Percentiles rank a stretch among this genome's conserved stretches.
Evolutionary conservation across 208 protist genomes (phyloP).

Genomic region (Leptomonas pyrrhocoris): DNA sequence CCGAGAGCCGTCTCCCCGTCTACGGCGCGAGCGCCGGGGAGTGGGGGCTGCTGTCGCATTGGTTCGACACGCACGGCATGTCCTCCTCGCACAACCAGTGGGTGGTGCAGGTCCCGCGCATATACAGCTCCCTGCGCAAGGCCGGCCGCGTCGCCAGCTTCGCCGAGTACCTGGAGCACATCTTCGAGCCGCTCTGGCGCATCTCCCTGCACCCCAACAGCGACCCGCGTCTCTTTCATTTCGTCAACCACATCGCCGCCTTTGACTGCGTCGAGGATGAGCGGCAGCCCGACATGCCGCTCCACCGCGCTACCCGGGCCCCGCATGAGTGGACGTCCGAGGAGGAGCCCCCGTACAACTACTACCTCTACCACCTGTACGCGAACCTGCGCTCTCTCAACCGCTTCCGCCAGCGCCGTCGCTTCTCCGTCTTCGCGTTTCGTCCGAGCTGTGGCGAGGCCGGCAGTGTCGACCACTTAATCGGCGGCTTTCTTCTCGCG

Average conservation of each 20-base stretch:
- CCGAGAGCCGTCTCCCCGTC: conserved; percentile 89
- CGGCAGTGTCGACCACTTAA: conserved; percentile 92
- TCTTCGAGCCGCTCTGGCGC: conserved; percentile 98
- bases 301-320: conserved; percentile 48
- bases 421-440: conserved; percentile 95
- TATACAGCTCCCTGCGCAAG: conserved; percentile 92
- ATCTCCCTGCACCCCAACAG: conserved; percentile 95
- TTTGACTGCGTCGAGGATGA: conserved; percentile 99
- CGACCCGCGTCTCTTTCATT: conserved; percentile 96
- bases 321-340: conserved; percentile 93
- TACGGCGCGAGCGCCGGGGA: conserved; percentile 92
- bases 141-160: conserved; percentile 90
- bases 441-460: conserved; percentile 98
- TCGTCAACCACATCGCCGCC: conserved; percentile 96
- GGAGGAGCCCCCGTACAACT: conserved; percentile 98
- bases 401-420: conserved; percentile 80
- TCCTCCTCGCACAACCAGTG: conserved; percentile 96
- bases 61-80: conserved; percentile 97
- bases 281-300: conserved; percentile 64
- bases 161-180: conserved; percentile 96
- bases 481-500: conserved; percentile 93
- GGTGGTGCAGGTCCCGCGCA: conserved; percentile 97
- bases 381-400: conserved; percentile 98
- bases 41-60: conserved; percentile 95
- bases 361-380: conserved; percentile 99